Conservation (phyloP, 208 protist genomes). For the Balamuthia mandrillaris region DNA sequence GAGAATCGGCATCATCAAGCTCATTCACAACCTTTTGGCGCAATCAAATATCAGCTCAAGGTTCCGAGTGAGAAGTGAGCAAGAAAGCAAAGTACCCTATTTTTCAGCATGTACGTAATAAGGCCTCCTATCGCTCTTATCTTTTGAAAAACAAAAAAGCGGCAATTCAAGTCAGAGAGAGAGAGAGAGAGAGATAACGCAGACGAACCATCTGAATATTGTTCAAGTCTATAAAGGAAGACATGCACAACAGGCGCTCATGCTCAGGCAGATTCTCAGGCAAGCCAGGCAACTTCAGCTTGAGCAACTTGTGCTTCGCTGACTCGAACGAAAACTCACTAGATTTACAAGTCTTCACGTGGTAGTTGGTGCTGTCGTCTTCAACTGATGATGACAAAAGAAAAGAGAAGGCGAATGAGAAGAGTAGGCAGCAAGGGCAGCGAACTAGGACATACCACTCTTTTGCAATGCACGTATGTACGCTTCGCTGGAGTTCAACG, state of each 20-base stretch:
- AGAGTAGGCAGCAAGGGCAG: neutral
- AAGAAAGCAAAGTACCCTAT: no score
- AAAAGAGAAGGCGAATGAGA: neutral
- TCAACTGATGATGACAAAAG: neutral
- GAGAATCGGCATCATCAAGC: neutral
- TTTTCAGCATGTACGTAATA: neutral
- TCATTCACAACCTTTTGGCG: conserved; percentile 13
- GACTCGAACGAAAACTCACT: neutral
- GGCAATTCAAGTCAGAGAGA: no score
- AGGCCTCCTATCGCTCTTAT: neutral
- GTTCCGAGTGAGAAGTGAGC: no score
- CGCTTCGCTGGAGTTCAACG: neutral
- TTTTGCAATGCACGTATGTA: neutral
- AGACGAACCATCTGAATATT: neutral
- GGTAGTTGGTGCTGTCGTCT: neutral
- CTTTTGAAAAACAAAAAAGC: neutral
- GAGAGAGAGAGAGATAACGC: no score
- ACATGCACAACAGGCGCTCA: neutral
- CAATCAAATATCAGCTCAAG: no score
- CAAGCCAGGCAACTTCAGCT: neutral
- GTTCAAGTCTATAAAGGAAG: neutral
- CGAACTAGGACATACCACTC: neutral
- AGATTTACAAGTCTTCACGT: neutral
- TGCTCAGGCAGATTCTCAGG: neutral
- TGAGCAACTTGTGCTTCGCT: neutral